Conservation (phyloP, 768 basidiomycete species). For the Pholiota microspora region DNA sequence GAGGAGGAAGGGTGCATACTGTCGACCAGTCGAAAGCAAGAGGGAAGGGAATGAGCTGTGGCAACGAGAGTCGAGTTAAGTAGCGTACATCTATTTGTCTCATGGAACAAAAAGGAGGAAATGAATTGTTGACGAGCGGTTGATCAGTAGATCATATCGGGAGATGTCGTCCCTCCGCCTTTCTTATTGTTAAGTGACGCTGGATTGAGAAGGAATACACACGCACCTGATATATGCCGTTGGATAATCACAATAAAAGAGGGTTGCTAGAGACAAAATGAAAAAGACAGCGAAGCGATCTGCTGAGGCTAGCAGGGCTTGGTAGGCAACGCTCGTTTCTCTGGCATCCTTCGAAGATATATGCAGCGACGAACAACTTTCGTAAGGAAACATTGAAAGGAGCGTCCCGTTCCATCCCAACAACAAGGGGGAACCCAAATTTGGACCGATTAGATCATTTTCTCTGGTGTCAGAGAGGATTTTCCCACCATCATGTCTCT, state of each 20-base stretch:
- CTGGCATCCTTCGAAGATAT: neutral
- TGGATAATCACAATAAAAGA: conserved; percentile 23
- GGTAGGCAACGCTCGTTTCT: neutral
- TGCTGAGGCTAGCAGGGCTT: neutral
- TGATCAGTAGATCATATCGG: conserved; percentile 31
- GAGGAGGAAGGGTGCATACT: conserved; percentile 14
- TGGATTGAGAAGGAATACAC: conserved; percentile 22
- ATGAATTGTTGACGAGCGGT: conserved; percentile 23
- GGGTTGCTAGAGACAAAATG: conserved; percentile 4
- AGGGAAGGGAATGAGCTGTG: conserved; percentile 10
- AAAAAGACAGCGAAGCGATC: neutral
- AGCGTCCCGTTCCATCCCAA: conserved; percentile 23
- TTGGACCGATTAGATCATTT: conserved; percentile 16
- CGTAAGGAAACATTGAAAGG: neutral
- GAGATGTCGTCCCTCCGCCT: conserved; percentile 19
- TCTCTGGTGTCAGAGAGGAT: conserved; percentile 7
- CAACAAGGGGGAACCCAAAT: conserved; percentile 28
- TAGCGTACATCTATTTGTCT: conserved; percentile 29
- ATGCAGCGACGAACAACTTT: neutral
- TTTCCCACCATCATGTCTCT: conserved; percentile 11
- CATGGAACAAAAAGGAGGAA: conserved; percentile 35
- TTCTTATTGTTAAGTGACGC: conserved; percentile 32
- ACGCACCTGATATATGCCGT: conserved; percentile 25
- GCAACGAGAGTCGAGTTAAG: conserved; percentile 24
- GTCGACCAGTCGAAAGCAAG: conserved; percentile 13